Evolutionary conservation across 805 yeast species (phyloP).

Genomic region (Martiniozyma abietophila): DNA sequence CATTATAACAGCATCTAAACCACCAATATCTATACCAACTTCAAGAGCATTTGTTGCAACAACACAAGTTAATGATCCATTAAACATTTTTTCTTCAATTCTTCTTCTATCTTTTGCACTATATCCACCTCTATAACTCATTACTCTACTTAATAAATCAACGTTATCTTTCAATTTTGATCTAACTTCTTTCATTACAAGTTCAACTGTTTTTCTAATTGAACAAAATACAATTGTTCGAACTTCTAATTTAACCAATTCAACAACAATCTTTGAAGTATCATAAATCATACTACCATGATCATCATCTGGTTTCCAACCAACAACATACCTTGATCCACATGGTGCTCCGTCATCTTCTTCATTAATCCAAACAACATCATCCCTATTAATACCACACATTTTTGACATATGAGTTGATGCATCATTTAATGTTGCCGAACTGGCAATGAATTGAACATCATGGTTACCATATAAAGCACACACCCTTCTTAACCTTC

Average conservation of each 20-base stretch:
- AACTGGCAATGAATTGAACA: constrained; percentile 74
- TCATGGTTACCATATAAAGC: constrained; percentile 39
- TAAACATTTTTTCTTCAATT: constrained; percentile 86
- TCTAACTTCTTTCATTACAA: constrained; percentile 76
- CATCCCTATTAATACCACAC: constrained; percentile 51
- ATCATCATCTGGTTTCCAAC: constrained; percentile 83
- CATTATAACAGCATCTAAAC: constrained; percentile 80
- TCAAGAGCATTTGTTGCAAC: constrained; percentile 94
- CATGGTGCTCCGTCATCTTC: constrained; percentile 75
- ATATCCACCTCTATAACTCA: constrained; percentile 95
- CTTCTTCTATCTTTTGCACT: constrained; percentile 75
- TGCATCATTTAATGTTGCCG: constrained; percentile 85
- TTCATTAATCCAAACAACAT: constrained; percentile 47
- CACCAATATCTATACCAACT: constrained; percentile 91
- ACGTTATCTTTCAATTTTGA: constrained; percentile 37
- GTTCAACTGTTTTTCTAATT: constrained; percentile 77
- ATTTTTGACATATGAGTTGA: constrained; percentile 58
- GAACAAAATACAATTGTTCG: constrained; percentile 88
- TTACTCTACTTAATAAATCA: constrained; percentile 51
- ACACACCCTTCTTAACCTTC: constrained; percentile 66
- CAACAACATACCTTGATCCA: constrained; percentile 63
- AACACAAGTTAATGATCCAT: constrained; percentile 75
- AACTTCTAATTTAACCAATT: constrained; percentile 52
- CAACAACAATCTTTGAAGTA: constrained; percentile 64
- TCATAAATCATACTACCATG: constrained; percentile 60